These are phyloP conservation scores for Phytophthora cactorum DNA, from an alignment of 352 stramenopile genomes.

Conservation along the genomic window DNA sequence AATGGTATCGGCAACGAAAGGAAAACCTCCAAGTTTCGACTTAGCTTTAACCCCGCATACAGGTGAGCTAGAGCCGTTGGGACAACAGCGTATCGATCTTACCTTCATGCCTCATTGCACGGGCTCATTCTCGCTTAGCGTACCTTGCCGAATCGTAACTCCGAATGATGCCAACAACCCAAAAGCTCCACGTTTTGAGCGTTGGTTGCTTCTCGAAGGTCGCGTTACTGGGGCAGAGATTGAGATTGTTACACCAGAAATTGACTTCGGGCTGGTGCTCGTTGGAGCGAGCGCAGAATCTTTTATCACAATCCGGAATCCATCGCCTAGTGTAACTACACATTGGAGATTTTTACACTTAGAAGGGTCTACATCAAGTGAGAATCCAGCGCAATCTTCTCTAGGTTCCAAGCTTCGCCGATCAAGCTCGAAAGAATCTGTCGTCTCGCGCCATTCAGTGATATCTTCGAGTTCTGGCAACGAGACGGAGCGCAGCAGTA, in stretches of 20 bases:
- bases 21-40: constrained; percentile 27
- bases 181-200: constrained; percentile 34
- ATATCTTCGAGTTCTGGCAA: constrained; percentile 43
- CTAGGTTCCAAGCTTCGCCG: constrained; percentile 34
- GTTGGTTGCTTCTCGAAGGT: constrained; percentile 65
- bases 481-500: constrained; percentile 48
- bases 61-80: constrained; percentile 32
- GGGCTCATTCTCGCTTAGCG: constrained; percentile 50
- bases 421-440: constrained; percentile 59
- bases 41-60: constrained; percentile 25
- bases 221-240: constrained; percentile 47
- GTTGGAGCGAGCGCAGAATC: constrained; percentile 56
- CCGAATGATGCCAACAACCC: background rate
- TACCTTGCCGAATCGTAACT: constrained; percentile 47
- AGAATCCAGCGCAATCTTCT: background rate
- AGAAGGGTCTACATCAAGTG: constrained; percentile 25
- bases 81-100: constrained; percentile 27
- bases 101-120: constrained; percentile 51
- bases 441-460: constrained; percentile 48
- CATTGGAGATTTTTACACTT: constrained; percentile 61
- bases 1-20: background rate
- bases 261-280: constrained; percentile 82
- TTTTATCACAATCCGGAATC: constrained; percentile 34
- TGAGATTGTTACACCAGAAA: constrained; percentile 50
- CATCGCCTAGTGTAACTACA: constrained; percentile 27